Percentiles rank a stretch among this genome's conserved stretches.
phyloP scores from a whole-genome alignment of 345 rosid genomes.

The Leavenworthia alabamica region DNA sequence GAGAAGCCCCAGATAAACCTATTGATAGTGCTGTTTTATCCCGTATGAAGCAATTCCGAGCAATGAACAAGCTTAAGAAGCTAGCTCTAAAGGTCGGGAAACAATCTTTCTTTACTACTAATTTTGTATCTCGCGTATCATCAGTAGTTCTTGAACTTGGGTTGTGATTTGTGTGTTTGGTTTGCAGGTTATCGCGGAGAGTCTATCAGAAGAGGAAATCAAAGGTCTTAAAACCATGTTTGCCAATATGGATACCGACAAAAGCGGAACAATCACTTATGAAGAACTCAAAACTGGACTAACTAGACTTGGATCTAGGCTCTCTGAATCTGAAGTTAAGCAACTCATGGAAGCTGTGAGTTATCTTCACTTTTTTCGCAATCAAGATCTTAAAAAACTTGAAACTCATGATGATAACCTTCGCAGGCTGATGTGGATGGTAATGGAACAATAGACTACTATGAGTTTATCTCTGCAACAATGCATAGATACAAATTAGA shows the following conservation, averaged over 20 bases:
- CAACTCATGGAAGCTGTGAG: conserved; percentile 94
- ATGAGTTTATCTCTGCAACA: conserved; percentile 80
- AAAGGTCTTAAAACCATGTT: conserved; percentile 81
- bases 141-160: neutral
- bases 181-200: conserved; percentile 73
- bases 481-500: conserved; percentile 70
- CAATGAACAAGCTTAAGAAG: conserved; percentile 89
- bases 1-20: conserved; percentile 85
- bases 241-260: conserved; percentile 75
- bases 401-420: neutral
- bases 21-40: conserved; percentile 81
- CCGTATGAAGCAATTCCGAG: conserved; percentile 95
- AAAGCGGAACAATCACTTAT: conserved; percentile 81
- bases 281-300: conserved; percentile 77
- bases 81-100: conserved; percentile 73
- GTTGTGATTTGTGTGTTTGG: neutral
- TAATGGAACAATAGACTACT: conserved; percentile 79
- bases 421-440: conserved; percentile 79
- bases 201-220: conserved; percentile 73
- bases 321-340: conserved; percentile 74
- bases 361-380: neutral
- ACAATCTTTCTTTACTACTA: neutral
- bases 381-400: neutral
- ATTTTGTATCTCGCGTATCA: neutral
- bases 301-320: conserved; percentile 66